Evolutionary conservation across 2,329 filamentous ascomycete species (phyloP), one percentile per base, ranked within the genome.

Genomic region (Arthrobotrys conoides): DNA sequence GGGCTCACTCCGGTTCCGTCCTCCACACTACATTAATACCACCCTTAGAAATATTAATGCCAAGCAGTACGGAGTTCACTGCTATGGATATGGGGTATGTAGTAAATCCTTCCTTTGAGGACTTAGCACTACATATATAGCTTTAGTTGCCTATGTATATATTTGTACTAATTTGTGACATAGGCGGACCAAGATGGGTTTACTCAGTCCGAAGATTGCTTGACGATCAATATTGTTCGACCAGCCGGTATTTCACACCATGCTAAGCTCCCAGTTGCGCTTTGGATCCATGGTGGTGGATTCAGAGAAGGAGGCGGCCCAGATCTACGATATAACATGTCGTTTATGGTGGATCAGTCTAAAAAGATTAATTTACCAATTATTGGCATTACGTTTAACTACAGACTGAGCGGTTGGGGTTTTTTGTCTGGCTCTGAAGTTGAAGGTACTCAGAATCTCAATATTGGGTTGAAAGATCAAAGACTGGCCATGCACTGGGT

Each of bases 381-480:
- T 48, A 85, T 90, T 16, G 87, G 85, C 0, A 87, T 89, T 1
- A 86, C 85, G 53, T 84, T 89, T 80, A 89, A 89, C 81, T 89
- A 89, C 77, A 85, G 88, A 12, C 83, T 88, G 27, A 85, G 84
- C 3, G 84, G 85, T 36, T 89, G 86, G 84, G 88, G 88, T 5
- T 89, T 89, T 81, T 82, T 90, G 18, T 85, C 84, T 69, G 85
- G 86, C 81, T 85, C 80, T 82, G 86, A 84, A 80, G 82, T 88
- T 38, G 83, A 84, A 4, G 83, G 81, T 10, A 82, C 84, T 24
- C 86, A 87, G 2, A 84, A 84, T 46, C 85, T 86, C 3, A 93
- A 93, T 81, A 83, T 91, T 20, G 91, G 91, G 0, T 84, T 92
- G 76, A 86, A 87, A 80, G 91, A 92, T 82, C 90, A 92, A 83